Conservation (phyloP, 257 asterid genomes). For the Cinchona pubescens region DNA sequence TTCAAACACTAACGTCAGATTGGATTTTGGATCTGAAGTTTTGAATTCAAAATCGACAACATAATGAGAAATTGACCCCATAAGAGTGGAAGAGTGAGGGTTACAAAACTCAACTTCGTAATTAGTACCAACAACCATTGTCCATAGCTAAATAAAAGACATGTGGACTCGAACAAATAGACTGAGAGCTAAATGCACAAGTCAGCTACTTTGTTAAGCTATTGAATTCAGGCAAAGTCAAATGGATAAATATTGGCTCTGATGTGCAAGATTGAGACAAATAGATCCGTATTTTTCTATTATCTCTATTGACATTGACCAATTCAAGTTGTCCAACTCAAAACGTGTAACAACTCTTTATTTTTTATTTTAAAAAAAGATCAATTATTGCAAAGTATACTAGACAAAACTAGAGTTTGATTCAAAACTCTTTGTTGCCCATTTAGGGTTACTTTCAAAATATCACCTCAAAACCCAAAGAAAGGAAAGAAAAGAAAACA, state of each 20-base stretch:
- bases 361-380: background rate
- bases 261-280: conserved; percentile 9
- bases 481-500: no score
- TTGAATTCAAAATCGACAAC: background rate
- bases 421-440: no score
- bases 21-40: background rate
- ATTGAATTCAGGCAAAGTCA: conserved; percentile 20
- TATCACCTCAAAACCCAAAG: no score
- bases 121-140: background rate
- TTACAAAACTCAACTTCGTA: background rate
- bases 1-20: background rate
- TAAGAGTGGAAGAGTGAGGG: background rate
- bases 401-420: no score
- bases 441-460: no score
- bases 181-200: background rate
- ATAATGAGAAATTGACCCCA: background rate
- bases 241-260: conserved; percentile 14
- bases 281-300: background rate
- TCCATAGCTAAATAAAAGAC: conserved; percentile 7
- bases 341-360: background rate
- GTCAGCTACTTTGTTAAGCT: conserved; percentile 22
- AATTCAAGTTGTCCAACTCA: background rate
- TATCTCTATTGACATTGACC: background rate
- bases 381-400: no score
- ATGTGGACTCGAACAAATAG: background rate